Evolutionary conservation across 768 basidiomycete genomes (phyloP), one percentile per base, ranked within the genome.

Genomic region (Gelatoporia subvermispora): DNA sequence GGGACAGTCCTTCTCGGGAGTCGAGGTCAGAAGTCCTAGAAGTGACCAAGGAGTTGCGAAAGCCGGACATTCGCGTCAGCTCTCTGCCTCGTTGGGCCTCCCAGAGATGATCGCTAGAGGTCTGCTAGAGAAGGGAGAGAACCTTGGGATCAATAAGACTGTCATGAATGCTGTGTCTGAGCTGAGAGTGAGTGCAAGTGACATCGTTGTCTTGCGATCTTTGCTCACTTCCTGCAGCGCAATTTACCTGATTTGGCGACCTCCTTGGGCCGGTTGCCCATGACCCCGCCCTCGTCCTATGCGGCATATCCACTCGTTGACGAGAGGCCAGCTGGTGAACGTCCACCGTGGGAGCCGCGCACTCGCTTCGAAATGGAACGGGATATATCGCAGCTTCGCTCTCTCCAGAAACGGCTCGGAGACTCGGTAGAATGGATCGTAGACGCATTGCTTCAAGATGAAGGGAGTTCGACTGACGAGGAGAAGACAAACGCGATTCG

Each of bases 211-310:
- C 20, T 38, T 24, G 28, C 25, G 34, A 36, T 39, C 37, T 47
- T 53, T 54, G 21, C 45, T 53, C 43, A 48, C 35, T 41, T 51
- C 15, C 4, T 44, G 3, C 52, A 92, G 90, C 83, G 81, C 47
- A 94, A 91, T 63, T 78, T 95, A 11, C 91, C 93, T 2, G 93
- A 95, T 55, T 60, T 93, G n/a, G 72, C 85, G 10, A 76, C 78
- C 8, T 80, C 82, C 11, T 72, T 93, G 11, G 75, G 78, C 31
- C 81, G 80, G 18, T 69, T 85, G 4, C 76, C 82, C 2, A 74
- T 72, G 4, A 54, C 69, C 5, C 65, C 66, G 15, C 60, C 58
- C n/a, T 53, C 66, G 2, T 61, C 74, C 1, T 66, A 70, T 34
- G 57, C 77, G 2, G 72, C 81, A 2, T 85, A 85, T 60, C 85